Evolutionary conservation across 257 asterid genomes (phyloP), one percentile per base, ranked within the genome.

Genomic region (Scutellaria barbata): DNA sequence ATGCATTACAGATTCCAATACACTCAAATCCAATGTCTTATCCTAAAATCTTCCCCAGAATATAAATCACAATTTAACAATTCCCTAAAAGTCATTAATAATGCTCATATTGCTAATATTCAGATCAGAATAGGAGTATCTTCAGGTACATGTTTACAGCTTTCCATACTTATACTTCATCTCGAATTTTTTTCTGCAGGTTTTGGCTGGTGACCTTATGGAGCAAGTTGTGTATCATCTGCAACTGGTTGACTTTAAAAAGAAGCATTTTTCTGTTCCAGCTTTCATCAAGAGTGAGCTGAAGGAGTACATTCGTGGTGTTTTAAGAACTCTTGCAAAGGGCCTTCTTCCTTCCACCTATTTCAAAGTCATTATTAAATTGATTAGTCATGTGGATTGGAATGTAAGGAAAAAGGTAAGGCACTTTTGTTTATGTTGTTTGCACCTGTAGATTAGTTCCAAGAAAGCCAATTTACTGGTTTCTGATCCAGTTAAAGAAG

Each of bases 341-440:
- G 78, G 83, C 71, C 88, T 95, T 53, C 75, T 82, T 40, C 96
- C 97, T 2, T 72, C 92, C n/a, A 72, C 86, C 47, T 92, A 80
- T 78, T 91, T 95, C 80, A 74, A 79, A 73, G 84, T 86, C 72
- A 83, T 90, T 57, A 73, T 77, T 62, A 85, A 83, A 64, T 81
- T 95, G 85, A 84, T 92, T 74, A 76, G 79, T 70, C 85, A 84
- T 63, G 78, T 30, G 10, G 95, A 95, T 66, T 80, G 64, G 72
- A 65, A 83, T 71, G 86, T 87, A 74, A 77, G 67, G 74, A 88
- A 85, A 77, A 95, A 95, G 99, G 99, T 95, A 86, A 40, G 10
- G 5, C 56, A 11, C 46, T 69, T 56, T 12, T 5, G 12, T 53
- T 48, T 22, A 30, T 60, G 8, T 43, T 72, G 0, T 54, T 40